Evolutionary conservation across 768 basidiomycete genomes (phyloP).

Genomic region (Pleurotus cornucopiae): DNA sequence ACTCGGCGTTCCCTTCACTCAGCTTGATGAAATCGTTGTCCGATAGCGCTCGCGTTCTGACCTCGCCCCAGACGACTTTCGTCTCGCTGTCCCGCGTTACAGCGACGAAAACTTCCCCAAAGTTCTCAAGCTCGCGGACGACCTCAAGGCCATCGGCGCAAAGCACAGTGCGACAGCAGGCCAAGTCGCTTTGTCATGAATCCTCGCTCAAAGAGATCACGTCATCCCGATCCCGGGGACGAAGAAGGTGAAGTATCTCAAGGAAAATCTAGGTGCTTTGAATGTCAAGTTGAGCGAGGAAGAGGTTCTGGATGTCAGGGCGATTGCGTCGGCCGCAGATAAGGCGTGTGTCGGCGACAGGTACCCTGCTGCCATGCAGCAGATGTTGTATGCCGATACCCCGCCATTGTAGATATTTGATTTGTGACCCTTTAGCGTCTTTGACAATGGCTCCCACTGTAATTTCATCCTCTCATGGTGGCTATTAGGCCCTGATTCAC

Average conservation of each 20-base stretch:
- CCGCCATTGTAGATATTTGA: neutral
- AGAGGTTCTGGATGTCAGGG: neutral
- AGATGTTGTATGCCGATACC: constrained; percentile 11
- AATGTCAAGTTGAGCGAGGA: neutral
- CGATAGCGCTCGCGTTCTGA: neutral
- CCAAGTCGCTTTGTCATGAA: neutral
- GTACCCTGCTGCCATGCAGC: constrained; percentile 9
- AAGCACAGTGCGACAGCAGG: neutral
- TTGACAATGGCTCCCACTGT: too few relatives aligned
- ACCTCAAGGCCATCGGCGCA: neutral
- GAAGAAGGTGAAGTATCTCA: neutral
- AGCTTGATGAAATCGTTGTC: neutral
- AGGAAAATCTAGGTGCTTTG: neutral
- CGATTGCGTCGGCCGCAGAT: constrained; percentile 20
- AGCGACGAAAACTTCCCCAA: neutral
- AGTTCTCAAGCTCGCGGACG: neutral
- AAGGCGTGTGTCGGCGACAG: constrained; percentile 17
- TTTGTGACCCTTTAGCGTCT: too few relatives aligned
- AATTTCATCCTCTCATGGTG: too few relatives aligned
- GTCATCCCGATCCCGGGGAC: neutral
- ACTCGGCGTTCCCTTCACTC: neutral
- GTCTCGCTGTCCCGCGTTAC: neutral
- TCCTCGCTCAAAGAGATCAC: neutral
- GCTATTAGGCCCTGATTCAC: too few relatives aligned
- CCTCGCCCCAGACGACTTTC: neutral